Evolutionary conservation across 805 yeast species (phyloP).

Genomic region (Tetrapisispora nanseiensis): DNA sequence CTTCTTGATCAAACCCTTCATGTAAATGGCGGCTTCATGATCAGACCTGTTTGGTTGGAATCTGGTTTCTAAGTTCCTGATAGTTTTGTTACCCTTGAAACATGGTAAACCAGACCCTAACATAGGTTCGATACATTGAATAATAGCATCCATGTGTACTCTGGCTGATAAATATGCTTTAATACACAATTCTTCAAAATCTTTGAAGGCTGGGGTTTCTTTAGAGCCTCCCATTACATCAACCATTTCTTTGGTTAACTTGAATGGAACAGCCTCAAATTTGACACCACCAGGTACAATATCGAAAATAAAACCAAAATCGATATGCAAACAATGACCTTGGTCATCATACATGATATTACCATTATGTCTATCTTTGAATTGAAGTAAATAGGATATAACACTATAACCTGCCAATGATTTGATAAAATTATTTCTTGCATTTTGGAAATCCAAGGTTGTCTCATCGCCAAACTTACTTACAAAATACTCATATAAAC

Average conservation of each 20-base stretch:
- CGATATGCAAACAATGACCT: constrained; percentile 93
- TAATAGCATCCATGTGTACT: constrained; percentile 76
- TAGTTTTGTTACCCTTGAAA: constrained; percentile 74
- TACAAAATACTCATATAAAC: constrained; percentile 82
- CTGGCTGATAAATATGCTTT: constrained; percentile 85
- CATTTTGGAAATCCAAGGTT: constrained; percentile 79
- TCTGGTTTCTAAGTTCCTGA: constrained; percentile 63
- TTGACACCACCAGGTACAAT: constrained; percentile 98
- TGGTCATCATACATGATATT: constrained; percentile 92
- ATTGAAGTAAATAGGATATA: constrained; percentile 80
- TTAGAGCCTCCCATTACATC: constrained; percentile 88
- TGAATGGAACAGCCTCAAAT: constrained; percentile 97
- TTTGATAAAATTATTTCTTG: constrained; percentile 85
- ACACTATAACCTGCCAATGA: constrained; percentile 92
- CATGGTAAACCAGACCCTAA: constrained; percentile 92
- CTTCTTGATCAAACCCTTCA: constrained; percentile 66
- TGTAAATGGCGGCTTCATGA: constrained; percentile 70
- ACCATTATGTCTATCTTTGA: constrained; percentile 97
- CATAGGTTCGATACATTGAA: constrained; percentile 86
- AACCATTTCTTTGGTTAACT: constrained; percentile 92
- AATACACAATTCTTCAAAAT: constrained; percentile 93
- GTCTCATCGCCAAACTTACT: constrained; percentile 93
- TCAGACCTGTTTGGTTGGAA: constrained; percentile 77
- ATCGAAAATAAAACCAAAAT: constrained; percentile 97
- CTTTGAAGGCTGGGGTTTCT: constrained; percentile 73